Evolutionary conservation across 2,329 filamentous ascomycete species (phyloP).

Genomic region (Boeremia exigua): DNA sequence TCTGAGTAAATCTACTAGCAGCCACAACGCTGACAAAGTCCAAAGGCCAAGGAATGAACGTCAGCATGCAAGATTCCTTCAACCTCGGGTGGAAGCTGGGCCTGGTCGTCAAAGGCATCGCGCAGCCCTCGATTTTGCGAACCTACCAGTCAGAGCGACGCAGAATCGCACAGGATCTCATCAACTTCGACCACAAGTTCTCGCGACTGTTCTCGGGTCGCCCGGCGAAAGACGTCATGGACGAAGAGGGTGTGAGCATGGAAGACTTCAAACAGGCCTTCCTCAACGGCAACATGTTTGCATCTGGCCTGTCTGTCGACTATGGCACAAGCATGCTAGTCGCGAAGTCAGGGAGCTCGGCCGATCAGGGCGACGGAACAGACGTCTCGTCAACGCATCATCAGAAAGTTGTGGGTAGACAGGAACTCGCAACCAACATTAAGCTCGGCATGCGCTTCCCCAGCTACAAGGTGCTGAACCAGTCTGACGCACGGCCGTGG

Average conservation of each 20-base stretch:
- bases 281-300: constrained; percentile 64
- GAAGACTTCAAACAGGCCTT: constrained; percentile 68
- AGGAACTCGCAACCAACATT: constrained; percentile 54
- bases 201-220: constrained; percentile 54
- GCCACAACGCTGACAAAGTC: neutral
- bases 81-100: constrained; percentile 66
- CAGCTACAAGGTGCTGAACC: constrained; percentile 65
- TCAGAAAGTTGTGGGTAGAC: constrained; percentile 38
- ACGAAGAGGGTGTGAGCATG: constrained; percentile 67
- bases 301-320: constrained; percentile 63
- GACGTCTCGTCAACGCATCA: constrained; percentile 40
- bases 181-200: constrained; percentile 60
- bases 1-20: neutral
- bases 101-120: constrained; percentile 54
- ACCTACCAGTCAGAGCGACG: constrained; percentile 63
- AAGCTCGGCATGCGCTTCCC: constrained; percentile 64
- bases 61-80: constrained; percentile 70
- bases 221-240: constrained; percentile 65
- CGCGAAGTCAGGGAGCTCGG: constrained; percentile 55
- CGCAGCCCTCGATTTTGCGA: constrained; percentile 52
- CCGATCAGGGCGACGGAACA: constrained; percentile 57
- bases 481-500: constrained; percentile 62
- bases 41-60: constrained; percentile 64
- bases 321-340: constrained; percentile 65
- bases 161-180: constrained; percentile 69